phyloP scores from a whole-genome alignment of 2,329 filamentous ascomycete genomes.

The Didymella lethalis region DNA sequence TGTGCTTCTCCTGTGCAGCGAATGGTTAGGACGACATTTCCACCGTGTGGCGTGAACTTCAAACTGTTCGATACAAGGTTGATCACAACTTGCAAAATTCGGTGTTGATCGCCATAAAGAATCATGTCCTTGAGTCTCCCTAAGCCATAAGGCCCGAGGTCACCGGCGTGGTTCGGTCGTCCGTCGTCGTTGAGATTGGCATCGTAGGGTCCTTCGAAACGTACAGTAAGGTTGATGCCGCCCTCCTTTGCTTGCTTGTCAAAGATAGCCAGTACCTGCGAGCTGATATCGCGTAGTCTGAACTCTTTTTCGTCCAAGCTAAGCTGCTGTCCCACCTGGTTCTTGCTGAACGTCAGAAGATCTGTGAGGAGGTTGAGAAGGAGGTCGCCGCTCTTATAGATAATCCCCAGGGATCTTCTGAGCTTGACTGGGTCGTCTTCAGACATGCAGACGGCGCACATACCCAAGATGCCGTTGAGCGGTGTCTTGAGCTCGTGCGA shows the following conservation, averaged over 20 bases:
- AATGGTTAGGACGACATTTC: slow-evolving; percentile 78
- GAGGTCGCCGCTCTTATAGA: slow-evolving; percentile 88
- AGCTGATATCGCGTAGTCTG: slow-evolving; percentile 79
- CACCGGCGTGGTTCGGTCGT: slow-evolving; percentile 57
- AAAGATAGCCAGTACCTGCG: slow-evolving; percentile 85
- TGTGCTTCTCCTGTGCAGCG: slow-evolving; percentile 71
- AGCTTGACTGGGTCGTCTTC: slow-evolving; percentile 81
- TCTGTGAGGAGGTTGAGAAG: slow-evolving; percentile 87
- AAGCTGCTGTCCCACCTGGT: slow-evolving; percentile 87
- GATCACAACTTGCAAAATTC: slow-evolving; percentile 91
- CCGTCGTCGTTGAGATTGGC: slow-evolving; percentile 50
- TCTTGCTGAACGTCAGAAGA: slow-evolving; percentile 90
- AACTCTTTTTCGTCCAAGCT: slow-evolving; percentile 87
- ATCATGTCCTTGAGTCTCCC: slow-evolving; percentile 83
- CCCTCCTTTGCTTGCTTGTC: slow-evolving; percentile 87
- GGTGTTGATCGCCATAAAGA: slow-evolving; percentile 90
- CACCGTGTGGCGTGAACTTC: slow-evolving; percentile 84
- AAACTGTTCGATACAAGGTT: slow-evolving; percentile 91
- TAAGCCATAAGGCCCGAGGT: slow-evolving; percentile 69
- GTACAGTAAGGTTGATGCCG: slow-evolving; percentile 75
- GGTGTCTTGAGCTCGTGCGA: slow-evolving; percentile 89
- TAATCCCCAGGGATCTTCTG: slow-evolving; percentile 82
- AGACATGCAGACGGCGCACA: slow-evolving; percentile 92
- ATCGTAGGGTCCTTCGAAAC: slow-evolving; percentile 67
- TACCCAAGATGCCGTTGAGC: slow-evolving; percentile 92